These are phyloP conservation scores for Medicago ruthenica DNA, from an alignment of 306 rosid genomes.

Conservation along the genomic window DNA sequence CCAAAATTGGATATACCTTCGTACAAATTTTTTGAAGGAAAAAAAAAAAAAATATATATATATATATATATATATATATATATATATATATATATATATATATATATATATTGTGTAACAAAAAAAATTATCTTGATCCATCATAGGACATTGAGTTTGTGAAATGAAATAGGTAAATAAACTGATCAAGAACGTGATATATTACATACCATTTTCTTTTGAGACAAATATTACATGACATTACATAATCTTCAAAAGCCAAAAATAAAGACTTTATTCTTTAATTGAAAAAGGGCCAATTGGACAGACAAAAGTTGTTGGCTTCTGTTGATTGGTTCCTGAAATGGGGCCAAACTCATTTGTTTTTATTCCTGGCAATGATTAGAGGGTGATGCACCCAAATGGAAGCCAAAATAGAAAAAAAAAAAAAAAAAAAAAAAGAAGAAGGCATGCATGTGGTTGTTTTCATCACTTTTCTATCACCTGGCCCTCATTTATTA, in stretches of 20 bases:
- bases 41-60: no score
- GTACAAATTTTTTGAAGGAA: no score
- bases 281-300: constrained; percentile 41
- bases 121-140: no score
- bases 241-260: background rate
- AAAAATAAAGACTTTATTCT: constrained; percentile 4
- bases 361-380: constrained; percentile 71
- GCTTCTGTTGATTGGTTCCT: constrained; percentile 56
- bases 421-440: background rate
- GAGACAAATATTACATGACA: background rate
- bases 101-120: no score
- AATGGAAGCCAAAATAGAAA: constrained; percentile 49
- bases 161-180: background rate
- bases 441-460: constrained; percentile 56
- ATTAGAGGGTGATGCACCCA: constrained; percentile 74
- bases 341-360: constrained; percentile 59
- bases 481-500: constrained; percentile 47
- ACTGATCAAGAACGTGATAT: background rate
- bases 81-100: no score
- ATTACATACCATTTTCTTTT: no score
- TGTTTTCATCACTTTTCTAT: constrained; percentile 66
- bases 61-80: no score
- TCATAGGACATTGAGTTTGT: no score
- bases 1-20: background rate
- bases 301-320: constrained; percentile 49